Base-by-base conservation (phyloP, 176 grass and related monocot genomes). In the Aegilops longissima region DNA sequence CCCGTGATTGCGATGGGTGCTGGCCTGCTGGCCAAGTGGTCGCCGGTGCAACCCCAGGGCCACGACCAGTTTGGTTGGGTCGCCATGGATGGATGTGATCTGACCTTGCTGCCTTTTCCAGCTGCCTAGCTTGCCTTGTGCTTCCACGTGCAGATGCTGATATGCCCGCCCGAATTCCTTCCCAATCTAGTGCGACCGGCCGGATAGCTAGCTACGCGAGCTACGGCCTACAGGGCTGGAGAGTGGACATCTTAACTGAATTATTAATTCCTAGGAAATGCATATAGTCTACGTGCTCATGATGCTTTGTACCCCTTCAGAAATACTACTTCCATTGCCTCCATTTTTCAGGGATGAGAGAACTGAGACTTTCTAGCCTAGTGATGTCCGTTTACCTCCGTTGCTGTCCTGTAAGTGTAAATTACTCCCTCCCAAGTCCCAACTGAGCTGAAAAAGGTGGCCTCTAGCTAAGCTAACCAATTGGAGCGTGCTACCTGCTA, bases 401-500 rank as follows among this genome's bases (percentile, higher is more conserved):
- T 45, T 74, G n/a, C n/a, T 23, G 21, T 38, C 66, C 23, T 21
- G 65, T 62, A 61, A 73, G n/a, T 84, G 71, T 47, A 33, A 66
- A 21, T 31, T 14, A 76, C 3, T 6, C 47, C 45, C 45, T n/a
- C n/a, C n/a, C n/a, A n/a, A n/a, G n/a, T 14, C 72, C 20, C 18
- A 51, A 11, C 65, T 34, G 89, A 86, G 54, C 9, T 21, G 31
- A 9, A 72, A 65, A 87, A 87, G 84, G 1, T 44, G 14, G 4
- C 29, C 29, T 29, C 25, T 3, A 29, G 30, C 31, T 20, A 31
- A 31, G 27, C 29, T 67, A 35, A 12, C 34, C 77, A 68, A 76
- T 86, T 45, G 72, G 33, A 61, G 64, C 29, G 73, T 42, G 70
- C 70, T 86, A 30, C 51, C 51, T 54, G 69, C 42, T 82, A 80